Percentiles rank a stretch among this genome's conserved stretches.
Conservation (phyloP, 805 yeast species). For the Candida sonorensis region DNA sequence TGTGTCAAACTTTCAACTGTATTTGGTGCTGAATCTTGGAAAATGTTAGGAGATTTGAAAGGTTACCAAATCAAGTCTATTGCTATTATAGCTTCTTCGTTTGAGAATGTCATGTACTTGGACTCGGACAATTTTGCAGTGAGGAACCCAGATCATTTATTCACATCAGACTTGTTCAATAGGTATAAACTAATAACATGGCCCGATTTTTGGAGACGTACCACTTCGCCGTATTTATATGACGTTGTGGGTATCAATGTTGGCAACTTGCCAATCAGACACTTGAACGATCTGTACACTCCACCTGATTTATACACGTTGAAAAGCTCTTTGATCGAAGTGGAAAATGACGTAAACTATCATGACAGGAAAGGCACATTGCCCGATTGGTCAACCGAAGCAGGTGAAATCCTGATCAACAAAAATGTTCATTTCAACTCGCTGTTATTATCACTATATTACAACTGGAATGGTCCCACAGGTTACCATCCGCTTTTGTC, state of each 20-base stretch:
- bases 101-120: constrained; percentile 36
- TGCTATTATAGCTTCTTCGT: constrained; percentile 39
- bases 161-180: constrained; percentile 35
- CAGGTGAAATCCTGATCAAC: constrained; percentile 59
- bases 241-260: constrained; percentile 26
- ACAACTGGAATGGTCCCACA: constrained; percentile 58
- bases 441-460: constrained; percentile 55
- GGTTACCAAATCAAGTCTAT: constrained; percentile 36
- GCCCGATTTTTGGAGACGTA: constrained; percentile 76
- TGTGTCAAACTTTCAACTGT: constrained; percentile 35
- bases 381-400: constrained; percentile 60
- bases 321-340: constrained; percentile 7
- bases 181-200: constrained; percentile 52
- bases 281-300: constrained; percentile 18
- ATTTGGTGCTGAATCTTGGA: constrained; percentile 22
- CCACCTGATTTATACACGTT: constrained; percentile 10
- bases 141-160: constrained; percentile 31
- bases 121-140: constrained; percentile 44
- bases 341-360: constrained; percentile 30
- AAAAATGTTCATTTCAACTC: constrained; percentile 53
- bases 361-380: constrained; percentile 60
- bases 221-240: constrained; percentile 56
- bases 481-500: constrained; percentile 54
- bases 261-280: constrained; percentile 20
- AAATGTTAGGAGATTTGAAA: constrained; percentile 14